Evolutionary conservation across 108 stramenopile species (phyloP).

Genomic region (Nannochloropsis salina): DNA sequence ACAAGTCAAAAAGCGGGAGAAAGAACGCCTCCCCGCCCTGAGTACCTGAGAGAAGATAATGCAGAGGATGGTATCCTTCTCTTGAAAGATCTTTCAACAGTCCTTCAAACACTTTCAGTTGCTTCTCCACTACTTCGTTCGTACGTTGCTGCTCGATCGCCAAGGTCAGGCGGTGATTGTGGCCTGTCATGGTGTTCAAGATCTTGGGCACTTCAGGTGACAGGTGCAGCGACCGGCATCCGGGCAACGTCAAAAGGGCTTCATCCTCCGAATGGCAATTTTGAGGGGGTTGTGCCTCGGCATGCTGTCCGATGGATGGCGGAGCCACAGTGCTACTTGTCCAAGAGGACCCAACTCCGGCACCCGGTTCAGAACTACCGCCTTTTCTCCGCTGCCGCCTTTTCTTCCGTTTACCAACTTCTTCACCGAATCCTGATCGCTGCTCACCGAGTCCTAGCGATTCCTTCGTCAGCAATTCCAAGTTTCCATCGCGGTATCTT

Average conservation of each 20-base stretch:
- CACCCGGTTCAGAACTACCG: background rate
- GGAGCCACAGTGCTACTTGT: background rate
- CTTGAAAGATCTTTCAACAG: background rate
- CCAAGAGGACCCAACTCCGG: background rate
- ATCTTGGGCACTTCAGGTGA: background rate
- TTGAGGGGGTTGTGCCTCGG: background rate
- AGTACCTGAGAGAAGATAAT: background rate
- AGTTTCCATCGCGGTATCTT: background rate
- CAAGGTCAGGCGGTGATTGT: background rate
- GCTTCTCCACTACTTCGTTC: background rate
- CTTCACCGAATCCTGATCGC: background rate
- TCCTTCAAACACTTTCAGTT: background rate
- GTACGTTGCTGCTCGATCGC: slow-evolving; percentile 11
- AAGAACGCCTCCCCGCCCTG: background rate
- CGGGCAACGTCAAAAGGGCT: background rate
- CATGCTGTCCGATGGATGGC: background rate
- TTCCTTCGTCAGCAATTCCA: background rate
- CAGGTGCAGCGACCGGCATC: background rate
- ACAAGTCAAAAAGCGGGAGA: background rate
- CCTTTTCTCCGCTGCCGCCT: background rate
- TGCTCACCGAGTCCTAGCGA: background rate
- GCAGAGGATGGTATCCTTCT: background rate
- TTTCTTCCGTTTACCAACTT: background rate
- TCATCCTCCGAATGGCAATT: slow-evolving; percentile 16
- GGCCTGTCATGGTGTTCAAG: background rate